These are phyloP conservation scores for Catunica adiposa DNA, from an alignment of 2,329 filamentous ascomycete species.

Conservation along the genomic window DNA sequence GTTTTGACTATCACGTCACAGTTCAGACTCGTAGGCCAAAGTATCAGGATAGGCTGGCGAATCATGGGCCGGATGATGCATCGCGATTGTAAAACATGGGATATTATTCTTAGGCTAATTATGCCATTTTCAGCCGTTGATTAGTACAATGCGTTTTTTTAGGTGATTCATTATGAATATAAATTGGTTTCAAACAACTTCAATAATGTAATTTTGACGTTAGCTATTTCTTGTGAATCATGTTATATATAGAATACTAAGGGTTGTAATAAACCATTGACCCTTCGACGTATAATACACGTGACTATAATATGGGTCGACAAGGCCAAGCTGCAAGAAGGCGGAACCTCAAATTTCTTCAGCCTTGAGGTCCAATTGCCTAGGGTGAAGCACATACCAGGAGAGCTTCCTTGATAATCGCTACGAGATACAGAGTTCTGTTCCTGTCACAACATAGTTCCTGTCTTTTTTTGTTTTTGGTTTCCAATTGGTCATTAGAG, in stretches of 20 bases:
- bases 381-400: background rate
- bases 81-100: background rate
- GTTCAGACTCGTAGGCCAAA: background rate
- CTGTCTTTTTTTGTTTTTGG: background rate
- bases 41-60: too few relatives aligned
- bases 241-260: background rate
- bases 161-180: too few relatives aligned
- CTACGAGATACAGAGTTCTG: background rate
- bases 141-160: background rate
- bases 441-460: background rate
- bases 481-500: background rate
- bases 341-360: conserved; percentile 14
- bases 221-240: background rate
- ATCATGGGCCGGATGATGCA: too few relatives aligned
- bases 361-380: conserved; percentile 10
- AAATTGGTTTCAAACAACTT: too few relatives aligned
- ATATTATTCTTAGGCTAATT: background rate
- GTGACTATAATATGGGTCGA: conserved; percentile 12
- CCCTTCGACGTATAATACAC: background rate
- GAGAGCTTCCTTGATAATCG: background rate
- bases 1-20: background rate
- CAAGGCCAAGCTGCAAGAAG: conserved; percentile 11
- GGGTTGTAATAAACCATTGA: background rate
- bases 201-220: background rate
- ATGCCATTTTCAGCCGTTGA: background rate